Evolutionary conservation across 176 grass and related monocot species (phyloP), one percentile per base, ranked within the genome.

Genomic region (Hordeum marinum): DNA sequence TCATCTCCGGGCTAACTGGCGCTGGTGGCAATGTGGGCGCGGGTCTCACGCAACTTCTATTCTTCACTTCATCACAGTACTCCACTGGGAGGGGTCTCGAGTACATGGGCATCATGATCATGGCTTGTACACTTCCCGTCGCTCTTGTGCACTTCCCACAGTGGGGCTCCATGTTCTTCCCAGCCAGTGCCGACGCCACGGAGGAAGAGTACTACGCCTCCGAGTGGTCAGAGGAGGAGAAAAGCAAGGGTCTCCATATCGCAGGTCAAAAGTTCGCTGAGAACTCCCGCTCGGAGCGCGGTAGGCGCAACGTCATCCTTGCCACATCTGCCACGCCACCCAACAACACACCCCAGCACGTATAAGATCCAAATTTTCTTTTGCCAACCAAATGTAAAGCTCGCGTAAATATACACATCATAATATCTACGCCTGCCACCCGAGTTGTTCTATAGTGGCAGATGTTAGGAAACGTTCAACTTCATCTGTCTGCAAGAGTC

Each of bases 91-190:
- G 14, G 3, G 94, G 94, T 1, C 63, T 97, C 0, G n/a, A 75
- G 66, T 80, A 87, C 48, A 97, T 97, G 94, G 92, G 94, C 10
- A 80, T 97, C 64, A 97, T 94, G 95, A 89, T 92, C 86, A 97
- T 97, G 92, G 90, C 75, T 2, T 97, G 92, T 90, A 97, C 92
- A 5, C 13, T 86, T 2, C 92, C 94, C 0, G 57, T 91, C 0
- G 34, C 52, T 1, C 29, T 97, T 5, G 92, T 97, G 15, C 92
- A 68, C 45, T 97, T 97, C 81, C 94, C 94, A 20, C 94, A 97
- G 67, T 97, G 94, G 94, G 94, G 94, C 0, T 91, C 92, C 17
- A 97, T 97, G 94, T 64, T 94, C 68, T 40, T 97, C 4, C 94
- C 94, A 17, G 75, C 92, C 11, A 89, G 42, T 11, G 63, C 74